Percentiles rank a stretch among this genome's conserved stretches.
Conservation (phyloP, 352 stramenopile genomes). For the Thalassiosira livingstoniorum region DNA sequence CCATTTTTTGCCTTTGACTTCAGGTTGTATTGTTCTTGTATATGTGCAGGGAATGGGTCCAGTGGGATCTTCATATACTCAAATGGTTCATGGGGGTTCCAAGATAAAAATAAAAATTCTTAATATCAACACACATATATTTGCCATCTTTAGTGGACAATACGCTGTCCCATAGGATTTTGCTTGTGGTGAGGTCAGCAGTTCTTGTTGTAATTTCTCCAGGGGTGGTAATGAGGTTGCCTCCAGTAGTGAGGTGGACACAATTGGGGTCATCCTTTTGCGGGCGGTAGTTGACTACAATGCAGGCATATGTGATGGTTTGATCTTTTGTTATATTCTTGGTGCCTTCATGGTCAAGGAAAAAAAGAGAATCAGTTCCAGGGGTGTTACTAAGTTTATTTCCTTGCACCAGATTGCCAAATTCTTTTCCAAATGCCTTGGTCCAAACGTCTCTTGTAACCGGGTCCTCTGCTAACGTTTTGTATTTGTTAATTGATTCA, state of each 20-base stretch:
- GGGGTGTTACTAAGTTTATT: not conserved
- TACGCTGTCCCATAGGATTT: slow-evolving; percentile 45
- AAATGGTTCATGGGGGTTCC: slow-evolving; percentile 21
- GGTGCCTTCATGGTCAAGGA: slow-evolving; percentile 47
- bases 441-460: slow-evolving; percentile 30
- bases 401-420: slow-evolving; percentile 44
- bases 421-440: slow-evolving; percentile 44
- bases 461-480: slow-evolving; percentile 13
- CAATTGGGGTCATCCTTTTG: slow-evolving; percentile 44
- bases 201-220: slow-evolving; percentile 33
- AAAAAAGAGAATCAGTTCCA: slow-evolving; percentile 49
- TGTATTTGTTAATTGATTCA: slow-evolving; percentile 23
- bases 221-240: slow-evolving; percentile 51
- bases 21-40: slow-evolving; percentile 46
- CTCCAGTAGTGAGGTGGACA: slow-evolving; percentile 39
- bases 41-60: slow-evolving; percentile 9
- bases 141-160: slow-evolving; percentile 34
- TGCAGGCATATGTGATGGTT: slow-evolving; percentile 44
- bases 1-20: slow-evolving; percentile 6
- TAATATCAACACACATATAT: slow-evolving; percentile 46
- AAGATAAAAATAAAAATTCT: slow-evolving; percentile 59
- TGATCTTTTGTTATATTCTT: slow-evolving; percentile 21
- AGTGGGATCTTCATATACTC: slow-evolving; percentile 41
- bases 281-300: slow-evolving; percentile 39
- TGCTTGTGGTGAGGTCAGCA: slow-evolving; percentile 43